Percentiles rank a stretch among this genome's conserved stretches.
These are phyloP conservation scores for Polyplosphaeria fusca DNA, from an alignment of 495 filamentous ascomycete species.

Conservation along the genomic window DNA sequence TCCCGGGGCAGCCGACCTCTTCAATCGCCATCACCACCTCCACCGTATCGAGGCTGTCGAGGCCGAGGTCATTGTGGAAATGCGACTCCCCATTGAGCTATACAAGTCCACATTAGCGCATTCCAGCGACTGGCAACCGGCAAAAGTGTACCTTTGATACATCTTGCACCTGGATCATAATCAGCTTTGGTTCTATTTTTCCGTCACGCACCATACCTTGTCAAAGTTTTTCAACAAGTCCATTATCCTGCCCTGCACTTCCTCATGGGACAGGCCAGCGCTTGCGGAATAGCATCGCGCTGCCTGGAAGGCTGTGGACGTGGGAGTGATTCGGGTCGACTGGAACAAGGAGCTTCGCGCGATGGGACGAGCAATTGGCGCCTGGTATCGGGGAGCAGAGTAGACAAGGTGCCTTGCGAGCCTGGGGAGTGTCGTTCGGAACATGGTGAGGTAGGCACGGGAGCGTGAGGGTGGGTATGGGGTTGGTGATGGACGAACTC, in stretches of 20 bases:
- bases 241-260: constrained; percentile 91
- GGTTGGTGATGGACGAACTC: neutral
- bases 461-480: neutral
- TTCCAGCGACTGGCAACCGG: neutral
- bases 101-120: neutral
- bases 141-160: constrained; percentile 42
- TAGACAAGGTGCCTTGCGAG: constrained; percentile 53
- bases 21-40: constrained; percentile 99
- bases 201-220: constrained; percentile 65
- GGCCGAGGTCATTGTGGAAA: constrained; percentile 92
- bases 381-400: constrained; percentile 50
- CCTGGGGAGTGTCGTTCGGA: constrained; percentile 77
- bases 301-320: constrained; percentile 54
- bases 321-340: constrained; percentile 55
- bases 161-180: constrained; percentile 40
- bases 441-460: constrained; percentile 57
- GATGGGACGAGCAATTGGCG: constrained; percentile 56
- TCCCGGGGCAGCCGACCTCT: constrained; percentile 62
- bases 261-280: constrained; percentile 69
- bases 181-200: constrained; percentile 14
- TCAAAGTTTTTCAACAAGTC: constrained; percentile 91
- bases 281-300: constrained; percentile 83
- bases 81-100: constrained; percentile 79
- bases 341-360: constrained; percentile 54
- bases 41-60: constrained; percentile 96